These are phyloP conservation scores for Flaveria ramosissima DNA, from an alignment of 129 eudicot species.

Conservation along the genomic window DNA sequence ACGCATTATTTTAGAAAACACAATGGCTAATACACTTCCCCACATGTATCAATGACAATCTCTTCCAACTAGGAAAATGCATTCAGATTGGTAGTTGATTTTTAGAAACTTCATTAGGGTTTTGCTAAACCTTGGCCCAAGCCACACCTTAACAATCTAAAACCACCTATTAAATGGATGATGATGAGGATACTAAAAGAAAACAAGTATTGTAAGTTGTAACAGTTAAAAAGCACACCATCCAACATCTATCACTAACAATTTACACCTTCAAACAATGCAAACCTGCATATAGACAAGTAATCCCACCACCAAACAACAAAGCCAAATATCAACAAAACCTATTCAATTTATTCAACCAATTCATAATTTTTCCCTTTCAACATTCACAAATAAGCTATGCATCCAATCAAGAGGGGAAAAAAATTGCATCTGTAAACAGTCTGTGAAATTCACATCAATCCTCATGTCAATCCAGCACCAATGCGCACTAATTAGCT, in stretches of 20 bases:
- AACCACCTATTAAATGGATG: background rate
- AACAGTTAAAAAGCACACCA: background rate
- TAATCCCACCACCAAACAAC: background rate
- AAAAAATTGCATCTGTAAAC: background rate
- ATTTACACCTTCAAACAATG: background rate
- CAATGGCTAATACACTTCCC: background rate
- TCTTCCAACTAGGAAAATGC: background rate
- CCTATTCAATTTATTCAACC: conserved; percentile 7
- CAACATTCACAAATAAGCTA: conserved; percentile 12
- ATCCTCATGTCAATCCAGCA: conserved; percentile 3
- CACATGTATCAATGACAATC: background rate
- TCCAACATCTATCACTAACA: background rate
- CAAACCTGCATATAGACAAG: background rate
- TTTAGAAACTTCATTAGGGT: conserved; percentile 9
- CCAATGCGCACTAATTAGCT: background rate
- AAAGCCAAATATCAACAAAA: conserved; percentile 1
- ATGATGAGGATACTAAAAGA: background rate
- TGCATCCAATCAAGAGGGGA: background rate
- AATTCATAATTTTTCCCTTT: background rate
- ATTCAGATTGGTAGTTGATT: too few species aligned
- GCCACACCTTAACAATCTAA: conserved; percentile 1
- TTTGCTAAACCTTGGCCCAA: conserved; percentile 3
- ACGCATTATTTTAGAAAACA: background rate
- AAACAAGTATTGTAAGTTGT: background rate
- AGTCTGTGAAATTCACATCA: background rate